phyloP scores from a whole-genome alignment of 2,329 filamentous ascomycete genomes.

The Calonectria pseudoreteaudii region DNA sequence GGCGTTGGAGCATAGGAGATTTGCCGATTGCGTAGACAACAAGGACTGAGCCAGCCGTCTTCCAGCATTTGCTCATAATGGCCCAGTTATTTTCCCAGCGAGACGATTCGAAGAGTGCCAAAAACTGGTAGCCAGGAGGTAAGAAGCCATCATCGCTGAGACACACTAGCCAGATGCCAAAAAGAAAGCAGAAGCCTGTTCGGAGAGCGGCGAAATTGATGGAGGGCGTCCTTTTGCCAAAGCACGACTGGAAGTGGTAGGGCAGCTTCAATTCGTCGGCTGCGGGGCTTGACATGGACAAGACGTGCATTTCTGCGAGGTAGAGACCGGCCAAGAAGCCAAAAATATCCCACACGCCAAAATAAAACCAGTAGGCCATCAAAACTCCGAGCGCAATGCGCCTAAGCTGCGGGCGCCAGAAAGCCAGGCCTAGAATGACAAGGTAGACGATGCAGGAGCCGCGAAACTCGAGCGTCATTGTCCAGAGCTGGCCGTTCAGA shows the following conservation, averaged over 20 bases:
- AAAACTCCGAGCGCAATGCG: conserved; percentile 17
- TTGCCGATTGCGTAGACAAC: conserved; percentile 26
- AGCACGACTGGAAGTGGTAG: background rate
- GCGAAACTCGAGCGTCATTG: conserved; percentile 26
- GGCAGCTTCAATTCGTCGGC: conserved; percentile 15
- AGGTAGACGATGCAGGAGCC: conserved; percentile 27
- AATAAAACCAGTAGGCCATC: conserved; percentile 26
- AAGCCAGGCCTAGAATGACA: conserved; percentile 14
- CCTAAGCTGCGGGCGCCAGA: conserved; percentile 18
- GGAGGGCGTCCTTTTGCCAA: background rate
- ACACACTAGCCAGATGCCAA: conserved; percentile 25
- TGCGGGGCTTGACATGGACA: background rate
- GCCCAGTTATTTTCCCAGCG: conserved; percentile 25
- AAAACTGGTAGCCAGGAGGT: conserved; percentile 22
- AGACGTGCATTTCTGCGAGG: conserved; percentile 23
- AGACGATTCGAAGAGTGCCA: conserved; percentile 13
- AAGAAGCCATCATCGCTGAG: conserved; percentile 23
- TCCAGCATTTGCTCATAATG: conserved; percentile 24
- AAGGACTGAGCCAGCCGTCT: conserved; percentile 22
- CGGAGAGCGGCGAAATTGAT: conserved; percentile 8
- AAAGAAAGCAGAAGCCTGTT: conserved; percentile 11
- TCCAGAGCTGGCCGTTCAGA: conserved; percentile 28
- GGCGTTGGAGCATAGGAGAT: conserved; percentile 14
- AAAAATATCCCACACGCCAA: conserved; percentile 22
- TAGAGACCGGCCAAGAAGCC: conserved; percentile 24